These are phyloP conservation scores for Colletotrichum scovillei DNA, from an alignment of 2,329 filamentous ascomycete genomes.

Conservation along the genomic window DNA sequence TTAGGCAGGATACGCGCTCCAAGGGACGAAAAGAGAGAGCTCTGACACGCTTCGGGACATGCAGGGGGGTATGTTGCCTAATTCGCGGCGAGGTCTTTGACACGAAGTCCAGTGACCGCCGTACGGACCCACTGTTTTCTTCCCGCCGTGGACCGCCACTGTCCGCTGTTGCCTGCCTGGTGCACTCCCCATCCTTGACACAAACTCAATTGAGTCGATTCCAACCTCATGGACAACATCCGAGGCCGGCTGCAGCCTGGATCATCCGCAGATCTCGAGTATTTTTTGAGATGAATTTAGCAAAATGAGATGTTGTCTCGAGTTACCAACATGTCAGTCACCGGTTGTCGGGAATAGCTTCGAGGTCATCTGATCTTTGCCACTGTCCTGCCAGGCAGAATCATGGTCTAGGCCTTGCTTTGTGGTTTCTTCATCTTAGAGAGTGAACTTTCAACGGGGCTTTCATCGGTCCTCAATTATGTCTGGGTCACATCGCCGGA, in stretches of 20 bases:
- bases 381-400: constrained; percentile 14
- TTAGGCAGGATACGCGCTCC: constrained; percentile 27
- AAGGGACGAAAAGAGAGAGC: neutral
- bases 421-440: neutral
- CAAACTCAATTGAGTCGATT: neutral
- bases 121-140: neutral
- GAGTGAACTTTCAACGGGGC: neutral
- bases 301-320: neutral
- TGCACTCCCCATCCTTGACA: constrained; percentile 1
- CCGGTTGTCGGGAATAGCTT: neutral
- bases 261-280: neutral
- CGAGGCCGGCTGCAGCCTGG: constrained; percentile 19
- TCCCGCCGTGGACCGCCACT: constrained; percentile 11
- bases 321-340: neutral
- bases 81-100: constrained; percentile 13
- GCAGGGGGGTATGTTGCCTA: constrained; percentile 34
- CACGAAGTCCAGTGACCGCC: constrained; percentile 35
- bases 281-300: neutral
- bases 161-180: constrained; percentile 30
- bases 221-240: neutral
- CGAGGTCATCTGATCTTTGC: neutral
- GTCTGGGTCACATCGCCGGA: neutral
- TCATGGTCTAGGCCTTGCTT: neutral
- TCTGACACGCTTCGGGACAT: constrained; percentile 3
- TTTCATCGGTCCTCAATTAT: neutral